Evolutionary conservation across 345 rosid genomes (phyloP).

Genomic region (Aquilaria sinensis): DNA sequence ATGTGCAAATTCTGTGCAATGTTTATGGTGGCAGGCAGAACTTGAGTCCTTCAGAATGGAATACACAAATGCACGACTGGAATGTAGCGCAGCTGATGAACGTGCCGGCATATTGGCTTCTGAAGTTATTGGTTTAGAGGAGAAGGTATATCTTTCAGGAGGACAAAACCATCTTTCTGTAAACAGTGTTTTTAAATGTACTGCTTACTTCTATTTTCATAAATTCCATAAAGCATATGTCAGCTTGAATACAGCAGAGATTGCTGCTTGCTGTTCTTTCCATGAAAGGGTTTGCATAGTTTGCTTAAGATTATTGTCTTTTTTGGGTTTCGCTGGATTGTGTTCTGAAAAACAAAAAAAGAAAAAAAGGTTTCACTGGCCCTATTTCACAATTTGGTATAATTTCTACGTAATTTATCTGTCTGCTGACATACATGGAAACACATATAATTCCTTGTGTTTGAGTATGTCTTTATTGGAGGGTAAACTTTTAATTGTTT

Average conservation of each 20-base stretch:
- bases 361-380: too few relatives aligned
- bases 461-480: slow-evolving; percentile 4
- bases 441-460: background rate
- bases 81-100: slow-evolving; percentile 90
- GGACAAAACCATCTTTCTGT: background rate
- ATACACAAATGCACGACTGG: slow-evolving; percentile 69
- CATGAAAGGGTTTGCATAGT: too few relatives aligned
- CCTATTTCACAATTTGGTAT: background rate
- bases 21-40: slow-evolving; percentile 52
- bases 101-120: slow-evolving; percentile 88
- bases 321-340: too few relatives aligned
- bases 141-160: slow-evolving; percentile 54
- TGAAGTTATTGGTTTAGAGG: slow-evolving; percentile 97
- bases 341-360: too few relatives aligned
- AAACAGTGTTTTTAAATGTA: background rate
- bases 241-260: too few relatives aligned
- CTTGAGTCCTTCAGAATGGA: slow-evolving; percentile 72
- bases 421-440: slow-evolving; percentile 4
- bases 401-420: background rate
- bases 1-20: slow-evolving; percentile 11
- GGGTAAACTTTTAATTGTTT: background rate
- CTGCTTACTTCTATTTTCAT: too few relatives aligned
- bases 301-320: too few relatives aligned
- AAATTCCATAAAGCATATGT: too few relatives aligned
- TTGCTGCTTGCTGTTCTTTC: too few relatives aligned